phyloP scores from a whole-genome alignment of 83 land plant species.

The Picea abies region DNA sequence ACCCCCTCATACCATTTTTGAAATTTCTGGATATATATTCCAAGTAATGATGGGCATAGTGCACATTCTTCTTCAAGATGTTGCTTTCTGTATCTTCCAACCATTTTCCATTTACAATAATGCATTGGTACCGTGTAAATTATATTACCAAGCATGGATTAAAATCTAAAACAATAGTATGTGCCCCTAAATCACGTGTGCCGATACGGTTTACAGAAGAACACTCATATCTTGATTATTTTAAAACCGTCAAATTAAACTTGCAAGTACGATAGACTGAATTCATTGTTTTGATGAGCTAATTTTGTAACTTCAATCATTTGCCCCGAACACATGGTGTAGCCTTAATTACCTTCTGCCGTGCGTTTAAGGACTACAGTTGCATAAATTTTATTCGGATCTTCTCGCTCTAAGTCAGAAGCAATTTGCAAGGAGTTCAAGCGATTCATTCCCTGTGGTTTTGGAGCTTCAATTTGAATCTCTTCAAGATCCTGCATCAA shows the following conservation, averaged over 20 bases:
- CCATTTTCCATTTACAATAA: too few species aligned
- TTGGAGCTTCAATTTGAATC: constrained; percentile 15
- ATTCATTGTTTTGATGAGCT: not conserved
- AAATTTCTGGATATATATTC: too few species aligned
- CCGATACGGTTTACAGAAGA: too few species aligned
- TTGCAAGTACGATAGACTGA: not conserved
- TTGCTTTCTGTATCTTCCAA: too few species aligned
- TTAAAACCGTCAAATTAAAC: not conserved
- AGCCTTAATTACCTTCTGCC: not conserved
- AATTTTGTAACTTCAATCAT: not conserved
- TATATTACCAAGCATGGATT: too few species aligned
- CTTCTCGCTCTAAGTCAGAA: constrained; percentile 5
- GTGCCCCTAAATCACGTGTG: too few species aligned
- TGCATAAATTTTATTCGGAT: constrained; percentile 13
- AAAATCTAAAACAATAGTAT: too few species aligned
- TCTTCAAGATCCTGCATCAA: constrained; percentile 10
- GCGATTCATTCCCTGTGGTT: constrained; percentile 6
- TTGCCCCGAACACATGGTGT: not conserved
- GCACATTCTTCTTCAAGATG: too few species aligned
- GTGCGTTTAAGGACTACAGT: constrained; percentile 8
- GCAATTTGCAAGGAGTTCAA: constrained; percentile 10
- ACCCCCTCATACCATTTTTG: too few species aligned
- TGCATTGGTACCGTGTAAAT: too few species aligned
- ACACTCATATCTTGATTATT: not conserved
- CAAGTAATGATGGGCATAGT: too few species aligned